A percentile compares a stretch with the other conserved stretches of the same genome.
Evolutionary conservation across 441 rosid species (phyloP).

Genomic region (Biscutella laevigata): DNA sequence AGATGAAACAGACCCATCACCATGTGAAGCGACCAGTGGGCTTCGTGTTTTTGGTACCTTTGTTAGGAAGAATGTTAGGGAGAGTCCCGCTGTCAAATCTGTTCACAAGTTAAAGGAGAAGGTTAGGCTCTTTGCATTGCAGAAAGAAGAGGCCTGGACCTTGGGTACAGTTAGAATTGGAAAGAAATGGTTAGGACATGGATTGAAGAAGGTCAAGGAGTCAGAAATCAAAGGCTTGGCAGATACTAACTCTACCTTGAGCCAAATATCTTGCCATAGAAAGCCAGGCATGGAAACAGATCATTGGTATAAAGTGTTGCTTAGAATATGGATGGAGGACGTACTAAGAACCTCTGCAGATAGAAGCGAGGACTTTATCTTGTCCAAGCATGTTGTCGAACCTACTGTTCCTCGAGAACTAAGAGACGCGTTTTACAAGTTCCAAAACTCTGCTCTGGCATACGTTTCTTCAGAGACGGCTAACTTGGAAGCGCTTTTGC

Average conservation of each 20-base stretch:
- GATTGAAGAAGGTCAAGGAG: slow-evolving; percentile 83
- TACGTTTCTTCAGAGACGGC: slow-evolving; percentile 77
- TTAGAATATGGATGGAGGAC: slow-evolving; percentile 77
- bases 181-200: slow-evolving; percentile 87
- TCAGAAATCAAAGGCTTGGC: slow-evolving; percentile 84
- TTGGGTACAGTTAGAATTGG: slow-evolving; percentile 71
- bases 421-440: slow-evolving; percentile 60
- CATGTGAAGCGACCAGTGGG: slow-evolving; percentile 40
- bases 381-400: slow-evolving; percentile 66
- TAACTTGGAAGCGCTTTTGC: slow-evolving; percentile 50
- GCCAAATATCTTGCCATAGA: slow-evolving; percentile 61
- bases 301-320: slow-evolving; percentile 78
- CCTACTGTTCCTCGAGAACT: slow-evolving; percentile 71
- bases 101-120: slow-evolving; percentile 89
- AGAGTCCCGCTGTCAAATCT: slow-evolving; percentile 57
- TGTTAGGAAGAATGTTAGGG: slow-evolving; percentile 46
- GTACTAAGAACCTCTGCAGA: slow-evolving; percentile 37
- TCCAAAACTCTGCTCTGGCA: slow-evolving; percentile 50
- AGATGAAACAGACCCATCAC: slow-evolving; percentile 34
- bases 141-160: slow-evolving; percentile 80
- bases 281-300: slow-evolving; percentile 90
- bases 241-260: slow-evolving; percentile 51
- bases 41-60: slow-evolving; percentile 64
- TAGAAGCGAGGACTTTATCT: slow-evolving; percentile 50
- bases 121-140: slow-evolving; percentile 53